Evolutionary conservation across 2,329 filamentous ascomycete genomes (phyloP), one percentile per base, ranked within the genome.

Genomic region (Pyrenochaeta sp.): DNA sequence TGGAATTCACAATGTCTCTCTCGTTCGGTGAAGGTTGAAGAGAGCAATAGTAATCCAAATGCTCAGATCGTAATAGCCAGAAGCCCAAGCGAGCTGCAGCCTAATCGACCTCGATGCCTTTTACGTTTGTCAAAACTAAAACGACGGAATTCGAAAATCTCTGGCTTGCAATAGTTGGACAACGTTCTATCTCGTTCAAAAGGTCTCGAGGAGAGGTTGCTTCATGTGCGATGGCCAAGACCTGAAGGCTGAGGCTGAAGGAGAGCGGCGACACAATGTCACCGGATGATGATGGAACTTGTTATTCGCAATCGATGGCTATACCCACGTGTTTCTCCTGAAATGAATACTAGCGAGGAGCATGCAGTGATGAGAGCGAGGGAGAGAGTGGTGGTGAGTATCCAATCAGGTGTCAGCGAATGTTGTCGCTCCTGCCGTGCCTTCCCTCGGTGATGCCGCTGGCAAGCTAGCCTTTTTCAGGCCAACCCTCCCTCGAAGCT

Each of bases 381-480:
- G 1, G 5, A 23, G 21, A 20, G 31, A n/a, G 30, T 30, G 35
- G 41, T 39, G 44, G 7, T 36, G 15, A 31, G 46, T 18, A 48
- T 30, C 64, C 62, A 66, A 67, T 67, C 55, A 65, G 46, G 45
- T 41, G 46, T 21, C 37, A 31, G 43, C 58, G 33, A 64, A 58
- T 59, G 41, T 23, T 27, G 52, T 41, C 48, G 40, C 39, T 46
- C 36, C 33, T 51, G 54, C 46, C 54, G 48, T 56, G 45, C 43
- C 48, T 58, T 55, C 56, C 55, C 51, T 60, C 54, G 54, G 54
- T 52, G 52, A 51, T 51, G 54, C 54, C 44, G 49, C 45, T 29
- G 31, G 41, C 57, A 44, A 37, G 56, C 67, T 68, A 68, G 58
- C 52, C 63, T 59, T 63, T 61, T 66, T 62, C 56, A 49, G 64